Percentiles rank a stretch among this genome's conserved stretches.
These are phyloP conservation scores for Fusarium sacchari DNA, from an alignment of 2,329 filamentous ascomycete genomes.

Conservation along the genomic window DNA sequence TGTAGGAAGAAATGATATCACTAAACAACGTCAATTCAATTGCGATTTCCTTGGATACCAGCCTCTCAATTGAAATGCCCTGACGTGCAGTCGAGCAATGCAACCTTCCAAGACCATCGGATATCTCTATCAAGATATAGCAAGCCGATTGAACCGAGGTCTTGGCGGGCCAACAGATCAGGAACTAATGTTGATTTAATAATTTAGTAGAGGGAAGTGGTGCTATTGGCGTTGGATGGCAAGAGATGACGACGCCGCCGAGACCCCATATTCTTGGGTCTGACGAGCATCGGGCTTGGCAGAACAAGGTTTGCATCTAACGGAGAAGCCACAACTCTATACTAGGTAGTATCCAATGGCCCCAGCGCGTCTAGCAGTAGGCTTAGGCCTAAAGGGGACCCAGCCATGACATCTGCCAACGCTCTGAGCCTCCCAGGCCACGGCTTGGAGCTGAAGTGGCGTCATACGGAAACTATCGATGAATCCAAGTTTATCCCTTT, in stretches of 20 bases:
- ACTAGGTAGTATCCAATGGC: not conserved
- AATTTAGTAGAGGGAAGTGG: not conserved
- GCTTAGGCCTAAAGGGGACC: not conserved
- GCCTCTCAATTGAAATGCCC: not conserved
- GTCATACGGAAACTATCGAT: slow-evolving; percentile 14
- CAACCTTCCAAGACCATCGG: not conserved
- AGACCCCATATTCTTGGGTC: slow-evolving; percentile 1
- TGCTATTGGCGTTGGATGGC: not conserved
- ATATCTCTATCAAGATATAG: not conserved
- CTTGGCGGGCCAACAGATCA: not conserved
- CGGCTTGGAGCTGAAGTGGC: not conserved
- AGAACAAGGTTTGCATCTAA: slow-evolving; percentile 9
- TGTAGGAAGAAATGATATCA: not conserved
- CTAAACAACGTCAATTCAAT: no score
- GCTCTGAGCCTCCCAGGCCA: not conserved
- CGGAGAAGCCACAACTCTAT: slow-evolving; percentile 4
- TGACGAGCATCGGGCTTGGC: slow-evolving; percentile 21
- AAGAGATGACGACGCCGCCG: slow-evolving; percentile 13
- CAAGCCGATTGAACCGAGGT: not conserved
- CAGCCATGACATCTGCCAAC: slow-evolving; percentile 23
- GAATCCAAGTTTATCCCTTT: not conserved
- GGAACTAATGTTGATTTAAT: no score
- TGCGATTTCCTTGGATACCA: not conserved
- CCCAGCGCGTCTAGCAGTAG: not conserved
- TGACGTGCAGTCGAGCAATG: not conserved